Evolutionary conservation across 2,329 filamentous ascomycete species (phyloP), one percentile per base, ranked within the genome.

Genomic region (Aspergillaceae sp.): DNA sequence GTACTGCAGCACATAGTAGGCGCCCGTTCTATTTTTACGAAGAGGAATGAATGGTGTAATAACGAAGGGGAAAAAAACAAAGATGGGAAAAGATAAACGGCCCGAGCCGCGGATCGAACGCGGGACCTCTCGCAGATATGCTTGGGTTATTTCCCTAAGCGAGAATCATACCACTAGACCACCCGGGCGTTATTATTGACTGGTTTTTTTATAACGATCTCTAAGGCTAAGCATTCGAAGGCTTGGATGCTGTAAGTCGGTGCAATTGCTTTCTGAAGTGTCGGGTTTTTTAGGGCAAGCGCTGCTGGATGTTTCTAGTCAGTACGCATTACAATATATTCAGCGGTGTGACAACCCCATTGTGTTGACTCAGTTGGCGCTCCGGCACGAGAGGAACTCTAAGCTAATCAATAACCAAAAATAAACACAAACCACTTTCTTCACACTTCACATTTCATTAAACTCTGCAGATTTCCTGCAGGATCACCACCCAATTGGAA

Each of bases 121-220:
- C 49, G 55, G 52, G 52, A 54, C 54, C 53, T 56, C 51, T 51
- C 54, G 52, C 54, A 56, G 37, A 48, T 53, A 46, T 53, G 50
- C 49, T 54, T 52, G 49, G 49, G 52, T 52, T 53, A 36, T 38
- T 43, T 47, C 29, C 50, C 49, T 53, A 52, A 53, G 49, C 51
- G 49, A 53, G 52, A 55, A 56, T 55, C 49, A 55, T 54, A 53
- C 52, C 52, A 53, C 54, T 55, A 55, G 51, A 56, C 54, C 54
- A 56, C 50, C 50, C 36, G 36, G 36, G 36, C 36, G 7, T 36
- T 38, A 19, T 27, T 7, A 27, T 38, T 38, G 19, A 7, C n/a
- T 5, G 6, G 4, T 36, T 3, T 7, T 5, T 19, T 19, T 36
- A 5, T 3, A 19, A 19, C 2, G 1, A 3, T 36, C n/a, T 7